Percentiles rank a stretch among this genome's conserved stretches.
These are phyloP conservation scores for Leccinum ochraceum DNA, from an alignment of 768 basidiomycete species.

Conservation along the genomic window DNA sequence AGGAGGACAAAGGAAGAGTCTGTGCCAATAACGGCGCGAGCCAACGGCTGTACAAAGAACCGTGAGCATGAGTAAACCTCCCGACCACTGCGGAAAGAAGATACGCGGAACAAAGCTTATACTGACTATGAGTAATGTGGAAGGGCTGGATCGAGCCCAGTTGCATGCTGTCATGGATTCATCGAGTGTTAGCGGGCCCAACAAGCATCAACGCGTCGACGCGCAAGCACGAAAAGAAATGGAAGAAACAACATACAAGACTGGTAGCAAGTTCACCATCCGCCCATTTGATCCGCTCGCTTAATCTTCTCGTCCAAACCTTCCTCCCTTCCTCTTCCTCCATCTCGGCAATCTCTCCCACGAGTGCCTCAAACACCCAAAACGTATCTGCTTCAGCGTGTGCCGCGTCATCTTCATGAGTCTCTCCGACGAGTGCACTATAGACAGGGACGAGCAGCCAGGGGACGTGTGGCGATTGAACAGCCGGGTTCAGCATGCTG, in stretches of 20 bases:
- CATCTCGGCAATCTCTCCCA: slow-evolving; percentile 73
- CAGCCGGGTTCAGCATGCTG: slow-evolving; percentile 68
- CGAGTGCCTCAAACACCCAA: slow-evolving; percentile 76
- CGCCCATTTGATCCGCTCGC: slow-evolving; percentile 59
- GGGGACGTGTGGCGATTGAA: slow-evolving; percentile 65
- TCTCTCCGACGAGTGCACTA: slow-evolving; percentile 58
- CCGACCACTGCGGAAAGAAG: not conserved
- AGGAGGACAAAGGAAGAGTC: slow-evolving; percentile 62
- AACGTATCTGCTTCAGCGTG: slow-evolving; percentile 82
- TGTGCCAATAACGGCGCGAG: slow-evolving; percentile 70
- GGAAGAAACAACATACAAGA: slow-evolving; percentile 43
- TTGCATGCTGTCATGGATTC: slow-evolving; percentile 45
- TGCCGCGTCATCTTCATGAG: slow-evolving; percentile 56
- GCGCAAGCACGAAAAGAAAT: not conserved
- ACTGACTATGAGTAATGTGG: slow-evolving; percentile 84
- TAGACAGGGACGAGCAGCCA: slow-evolving; percentile 73
- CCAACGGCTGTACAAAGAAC: slow-evolving; percentile 57
- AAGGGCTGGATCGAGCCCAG: slow-evolving; percentile 66
- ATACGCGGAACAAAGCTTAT: not conserved
- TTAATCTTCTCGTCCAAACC: slow-evolving; percentile 63
- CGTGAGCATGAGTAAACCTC: slow-evolving; percentile 1
- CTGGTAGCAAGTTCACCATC: slow-evolving; percentile 61
- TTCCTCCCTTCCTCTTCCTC: slow-evolving; percentile 65
- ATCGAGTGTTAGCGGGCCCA: not conserved
- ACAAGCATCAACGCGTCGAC: slow-evolving; percentile 1